phyloP scores from a whole-genome alignment of 1,284 basidiomycete species.

The Tetrapyrgos nigripes region DNA sequence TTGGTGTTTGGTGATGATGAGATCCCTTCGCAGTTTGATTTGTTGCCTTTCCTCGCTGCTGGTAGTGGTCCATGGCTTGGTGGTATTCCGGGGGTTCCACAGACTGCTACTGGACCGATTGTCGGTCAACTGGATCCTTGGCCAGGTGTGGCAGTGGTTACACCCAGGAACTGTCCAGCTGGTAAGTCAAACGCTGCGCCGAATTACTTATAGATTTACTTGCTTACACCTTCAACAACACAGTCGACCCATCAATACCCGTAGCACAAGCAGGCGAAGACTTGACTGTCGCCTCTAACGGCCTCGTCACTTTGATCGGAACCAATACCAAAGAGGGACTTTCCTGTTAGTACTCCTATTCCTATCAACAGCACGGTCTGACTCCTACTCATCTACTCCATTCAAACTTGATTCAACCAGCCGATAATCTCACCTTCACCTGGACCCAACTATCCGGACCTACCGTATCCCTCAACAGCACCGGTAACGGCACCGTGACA shows the following conservation, averaged over 20 bases:
- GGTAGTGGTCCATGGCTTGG: constrained; percentile 24
- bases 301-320: constrained; percentile 15
- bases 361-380: too few relatives aligned
- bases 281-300: constrained; percentile 15
- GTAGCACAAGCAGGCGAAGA: constrained; percentile 21
- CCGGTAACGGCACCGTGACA: constrained; percentile 8
- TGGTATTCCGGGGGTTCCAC: constrained; percentile 21
- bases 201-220: too few relatives aligned
- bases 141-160: constrained; percentile 21
- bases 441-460: constrained; percentile 20
- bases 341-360: not conserved
- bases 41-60: constrained; percentile 15
- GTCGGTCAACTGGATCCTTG: constrained; percentile 23
- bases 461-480: constrained; percentile 6
- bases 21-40: constrained; percentile 20
- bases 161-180: too few relatives aligned
- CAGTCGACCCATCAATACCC: constrained; percentile 17
- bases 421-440: constrained; percentile 4
- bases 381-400: too few relatives aligned
- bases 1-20: constrained; percentile 18
- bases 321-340: constrained; percentile 10
- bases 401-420: not conserved
- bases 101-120: constrained; percentile 22
- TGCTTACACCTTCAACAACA: constrained; percentile 10
- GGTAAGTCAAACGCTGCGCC: too few relatives aligned